These are phyloP conservation scores for Cordyceps cateniannulata DNA, from an alignment of 2,329 filamentous ascomycete species.

Conservation along the genomic window DNA sequence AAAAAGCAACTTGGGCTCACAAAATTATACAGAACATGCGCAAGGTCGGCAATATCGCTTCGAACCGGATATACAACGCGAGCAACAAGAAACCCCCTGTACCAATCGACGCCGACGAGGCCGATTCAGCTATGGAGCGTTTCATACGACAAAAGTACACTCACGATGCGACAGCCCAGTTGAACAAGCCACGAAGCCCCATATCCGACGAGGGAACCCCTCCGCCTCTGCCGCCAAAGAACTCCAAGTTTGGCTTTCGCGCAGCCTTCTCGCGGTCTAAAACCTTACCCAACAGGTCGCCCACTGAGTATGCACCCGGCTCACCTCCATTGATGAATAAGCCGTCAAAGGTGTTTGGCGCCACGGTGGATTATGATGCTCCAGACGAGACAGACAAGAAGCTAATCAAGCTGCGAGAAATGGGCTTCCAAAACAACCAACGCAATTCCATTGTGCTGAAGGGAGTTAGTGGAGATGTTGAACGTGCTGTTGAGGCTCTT, in stretches of 20 bases:
- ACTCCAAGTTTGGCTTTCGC: conserved; percentile 53
- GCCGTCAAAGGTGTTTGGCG: conserved; percentile 62
- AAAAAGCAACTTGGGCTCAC: conserved; percentile 1
- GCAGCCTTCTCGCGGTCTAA: conserved; percentile 59
- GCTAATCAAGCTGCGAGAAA: conserved; percentile 69
- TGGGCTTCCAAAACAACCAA: conserved; percentile 84
- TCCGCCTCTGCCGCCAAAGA: conserved; percentile 57
- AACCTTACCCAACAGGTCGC: conserved; percentile 47
- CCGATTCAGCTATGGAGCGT: conserved; percentile 88
- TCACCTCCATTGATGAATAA: conserved; percentile 49
- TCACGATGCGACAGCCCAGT: conserved; percentile 38
- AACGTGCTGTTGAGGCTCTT: conserved; percentile 78
- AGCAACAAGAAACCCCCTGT: conserved; percentile 75
- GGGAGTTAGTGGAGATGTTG: conserved; percentile 75
- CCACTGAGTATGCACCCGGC: conserved; percentile 22
- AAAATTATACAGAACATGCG: conserved; percentile 70
- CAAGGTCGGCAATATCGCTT: conserved; percentile 76
- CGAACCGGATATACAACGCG: conserved; percentile 87
- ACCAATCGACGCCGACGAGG: conserved; percentile 85
- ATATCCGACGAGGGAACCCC: conserved; percentile 51
- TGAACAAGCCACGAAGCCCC: conserved; percentile 38
- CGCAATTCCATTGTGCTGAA: conserved; percentile 77
- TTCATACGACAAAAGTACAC: conserved; percentile 95
- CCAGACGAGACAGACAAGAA: conserved; percentile 66
- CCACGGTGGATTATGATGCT: conserved; percentile 51